Evolutionary conservation across 2,329 filamentous ascomycete genomes (phyloP).

Genomic region (Trichoderma aggressivum): DNA sequence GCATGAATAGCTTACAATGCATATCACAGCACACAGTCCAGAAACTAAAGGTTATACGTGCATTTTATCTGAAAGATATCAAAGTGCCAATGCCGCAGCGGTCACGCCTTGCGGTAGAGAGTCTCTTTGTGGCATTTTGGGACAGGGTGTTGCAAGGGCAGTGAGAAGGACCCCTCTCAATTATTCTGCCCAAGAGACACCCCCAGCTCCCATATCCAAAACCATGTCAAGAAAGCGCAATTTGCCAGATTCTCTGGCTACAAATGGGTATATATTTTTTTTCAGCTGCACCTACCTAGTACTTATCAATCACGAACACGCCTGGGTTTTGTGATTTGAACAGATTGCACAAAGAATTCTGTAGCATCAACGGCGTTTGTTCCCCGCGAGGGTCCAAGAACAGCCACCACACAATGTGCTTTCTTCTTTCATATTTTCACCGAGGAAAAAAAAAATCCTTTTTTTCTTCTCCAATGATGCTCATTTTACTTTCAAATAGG

Average conservation of each 20-base stretch:
- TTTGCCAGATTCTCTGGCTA: not conserved
- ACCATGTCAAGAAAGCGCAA: not conserved
- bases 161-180: not conserved
- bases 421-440: not conserved
- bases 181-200: not conserved
- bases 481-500: not conserved
- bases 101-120: not conserved
- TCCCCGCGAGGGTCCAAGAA: not conserved
- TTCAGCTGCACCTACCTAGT: too few relatives aligned
- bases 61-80: not conserved
- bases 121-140: not conserved
- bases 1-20: not conserved
- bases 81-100: not conserved
- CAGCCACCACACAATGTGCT: not conserved
- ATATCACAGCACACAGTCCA: not conserved
- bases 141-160: not conserved
- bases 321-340: not conserved
- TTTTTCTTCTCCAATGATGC: not conserved
- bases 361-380: not conserved
- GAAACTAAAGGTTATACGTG: not conserved
- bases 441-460: not conserved
- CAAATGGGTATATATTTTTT: not conserved
- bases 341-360: not conserved
- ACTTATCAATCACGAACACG: not conserved
- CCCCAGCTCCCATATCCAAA: not conserved